Percentiles rank a stretch among this genome's conserved stretches.
Conservation (phyloP, 2,329 filamentous ascomycete species). For the Macrophomina tecta region DNA sequence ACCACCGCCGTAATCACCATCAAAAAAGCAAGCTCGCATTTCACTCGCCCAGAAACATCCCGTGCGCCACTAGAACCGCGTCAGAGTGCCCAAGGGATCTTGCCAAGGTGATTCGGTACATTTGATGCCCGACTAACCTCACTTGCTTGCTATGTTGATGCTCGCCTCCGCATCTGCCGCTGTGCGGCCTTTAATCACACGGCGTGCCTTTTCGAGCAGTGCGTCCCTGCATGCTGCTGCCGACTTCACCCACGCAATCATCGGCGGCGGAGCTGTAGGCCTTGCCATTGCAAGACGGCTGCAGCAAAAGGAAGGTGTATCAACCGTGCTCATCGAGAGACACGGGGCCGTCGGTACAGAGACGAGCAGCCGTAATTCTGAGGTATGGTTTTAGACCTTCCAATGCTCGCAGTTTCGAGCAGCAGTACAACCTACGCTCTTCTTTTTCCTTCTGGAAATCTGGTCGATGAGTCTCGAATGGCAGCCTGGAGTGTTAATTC, state of each 20-base stretch:
- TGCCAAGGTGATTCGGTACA: background rate
- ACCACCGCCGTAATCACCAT: background rate
- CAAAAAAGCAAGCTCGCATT: constrained; percentile 21
- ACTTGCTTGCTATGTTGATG: background rate
- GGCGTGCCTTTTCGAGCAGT: constrained; percentile 20
- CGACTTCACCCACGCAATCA: constrained; percentile 70
- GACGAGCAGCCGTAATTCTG: constrained; percentile 88
- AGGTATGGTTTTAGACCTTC: constrained; percentile 55
- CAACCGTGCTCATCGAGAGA: constrained; percentile 81
- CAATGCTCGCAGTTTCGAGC: constrained; percentile 2
- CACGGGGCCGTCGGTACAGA: constrained; percentile 79
- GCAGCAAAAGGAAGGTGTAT: constrained; percentile 63
- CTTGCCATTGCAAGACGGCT: constrained; percentile 79
- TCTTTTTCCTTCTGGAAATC: background rate
- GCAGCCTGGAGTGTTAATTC: background rate
- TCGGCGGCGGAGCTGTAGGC: constrained; percentile 77
- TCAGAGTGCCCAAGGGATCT: background rate
- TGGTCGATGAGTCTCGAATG: background rate
- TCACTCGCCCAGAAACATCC: background rate
- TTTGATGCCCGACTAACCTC: constrained; percentile 3
- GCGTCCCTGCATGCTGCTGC: constrained; percentile 37
- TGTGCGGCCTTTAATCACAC: background rate
- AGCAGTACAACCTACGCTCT: constrained; percentile 3
- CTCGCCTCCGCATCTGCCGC: constrained; percentile 13
- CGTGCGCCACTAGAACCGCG: constrained; percentile 2